Evolutionary conservation across 2,329 filamentous ascomycete genomes (phyloP), one percentile per base, ranked within the genome.

Genomic region (Cordyceps cateniannulata): DNA sequence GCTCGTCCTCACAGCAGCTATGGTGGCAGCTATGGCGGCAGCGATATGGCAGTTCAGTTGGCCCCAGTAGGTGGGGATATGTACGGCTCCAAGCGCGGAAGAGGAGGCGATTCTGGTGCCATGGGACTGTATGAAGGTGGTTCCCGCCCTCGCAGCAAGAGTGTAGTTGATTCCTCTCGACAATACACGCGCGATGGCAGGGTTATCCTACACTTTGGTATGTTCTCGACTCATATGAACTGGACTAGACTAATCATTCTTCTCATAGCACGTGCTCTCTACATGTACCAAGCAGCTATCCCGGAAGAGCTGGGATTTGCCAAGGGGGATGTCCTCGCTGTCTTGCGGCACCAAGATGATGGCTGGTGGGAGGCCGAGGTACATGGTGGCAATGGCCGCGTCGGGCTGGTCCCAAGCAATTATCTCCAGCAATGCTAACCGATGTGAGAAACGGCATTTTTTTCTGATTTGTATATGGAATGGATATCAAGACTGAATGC

Each of bases 341-440:
- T 99, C 16, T 79, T 97, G 51, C 84, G 93, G 63, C 85, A 96
- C 69, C 95, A 99, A 75, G 95, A 99, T 72, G 95, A 99, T 71
- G 95, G 95, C 22, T 99, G 95, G 95, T 99, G 96, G 95, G 95
- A 99, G 77, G 96, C 96, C 14, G 93, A 97, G 73, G 85, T 97
- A 45, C 90, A 93, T 50, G 87, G 87, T 25, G 81, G 82, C 64
- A 83, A 80, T 64, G 85, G 81, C 54, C 80, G 75, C 54, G 71
- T 81, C 62, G 85, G 85, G 63, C 77, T 88, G 69, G 85, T 88
- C 65, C 85, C 85, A 65, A 88, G 85, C 73, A 88, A 88, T 70
- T 88, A 88, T 67, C 77, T 88, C 62, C 81, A 85, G 72, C 75
- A 80, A 49, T 79, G 78, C 63, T 82, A 69, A 71, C 50, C 29